These are phyloP conservation scores for Ensete ventricosum DNA, from an alignment of 176 grass and related monocot genomes.

Conservation along the genomic window DNA sequence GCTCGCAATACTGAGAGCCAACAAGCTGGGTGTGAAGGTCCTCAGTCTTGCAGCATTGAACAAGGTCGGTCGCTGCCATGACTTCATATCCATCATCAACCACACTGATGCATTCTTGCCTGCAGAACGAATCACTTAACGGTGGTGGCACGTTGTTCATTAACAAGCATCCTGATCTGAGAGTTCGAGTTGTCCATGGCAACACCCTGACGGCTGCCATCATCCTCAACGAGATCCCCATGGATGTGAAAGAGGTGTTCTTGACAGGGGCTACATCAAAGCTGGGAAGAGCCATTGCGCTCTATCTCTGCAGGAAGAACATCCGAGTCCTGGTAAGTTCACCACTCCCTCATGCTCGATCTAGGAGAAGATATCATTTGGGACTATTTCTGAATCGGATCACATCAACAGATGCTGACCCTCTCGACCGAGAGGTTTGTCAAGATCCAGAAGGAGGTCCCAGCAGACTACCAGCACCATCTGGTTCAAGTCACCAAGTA, in stretches of 20 bases:
- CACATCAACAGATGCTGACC: conserved; percentile 58
- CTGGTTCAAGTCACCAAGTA: conserved; percentile 89
- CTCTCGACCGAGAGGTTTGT: conserved; percentile 60
- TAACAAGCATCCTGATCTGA: conserved; percentile 51
- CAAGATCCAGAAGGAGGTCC: conserved; percentile 68
- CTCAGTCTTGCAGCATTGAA: conserved; percentile 27
- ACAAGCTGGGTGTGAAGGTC: conserved; percentile 24
- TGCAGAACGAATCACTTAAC: conserved; percentile 77
- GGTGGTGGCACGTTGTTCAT: conserved; percentile 81
- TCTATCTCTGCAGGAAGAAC: conserved; percentile 73
- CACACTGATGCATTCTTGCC: no score
- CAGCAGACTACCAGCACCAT: conserved; percentile 54
- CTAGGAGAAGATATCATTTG: no score
- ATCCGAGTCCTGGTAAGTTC: conserved; percentile 55
- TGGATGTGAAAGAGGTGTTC: conserved; percentile 58
- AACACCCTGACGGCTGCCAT: conserved; percentile 93
- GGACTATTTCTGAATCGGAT: no score
- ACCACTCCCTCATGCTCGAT: no score
- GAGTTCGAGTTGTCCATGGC: conserved; percentile 78
- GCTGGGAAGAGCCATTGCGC: conserved; percentile 76
- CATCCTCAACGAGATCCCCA: conserved; percentile 72
- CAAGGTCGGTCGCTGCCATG: conserved; percentile 1
- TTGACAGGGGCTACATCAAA: conserved; percentile 87
- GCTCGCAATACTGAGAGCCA: conserved; percentile 18
- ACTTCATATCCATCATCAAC: no score